These are phyloP conservation scores for Blastomyces gilchristii DNA, from an alignment of 2,329 filamentous ascomycete genomes.

Conservation along the genomic window DNA sequence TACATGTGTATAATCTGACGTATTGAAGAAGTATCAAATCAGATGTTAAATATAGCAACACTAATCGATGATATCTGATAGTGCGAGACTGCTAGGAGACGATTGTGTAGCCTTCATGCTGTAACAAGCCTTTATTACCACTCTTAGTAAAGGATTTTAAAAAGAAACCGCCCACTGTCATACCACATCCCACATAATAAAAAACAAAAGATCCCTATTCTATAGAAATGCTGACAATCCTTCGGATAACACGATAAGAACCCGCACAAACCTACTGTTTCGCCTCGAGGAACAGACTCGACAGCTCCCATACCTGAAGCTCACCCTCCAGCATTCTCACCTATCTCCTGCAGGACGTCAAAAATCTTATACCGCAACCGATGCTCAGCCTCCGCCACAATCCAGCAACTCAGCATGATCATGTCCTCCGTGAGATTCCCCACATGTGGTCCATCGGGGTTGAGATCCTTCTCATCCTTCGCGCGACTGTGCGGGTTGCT, in stretches of 20 bases:
- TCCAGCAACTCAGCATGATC: conserved; percentile 8
- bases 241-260: neutral
- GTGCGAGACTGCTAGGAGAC: too few relatives aligned
- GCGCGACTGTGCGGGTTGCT: neutral
- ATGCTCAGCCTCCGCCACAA: conserved; percentile 6
- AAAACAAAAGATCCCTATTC: neutral
- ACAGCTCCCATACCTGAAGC: neutral
- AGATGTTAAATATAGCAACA: too few relatives aligned
- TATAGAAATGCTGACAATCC: neutral
- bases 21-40: too few relatives aligned
- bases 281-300: neutral
- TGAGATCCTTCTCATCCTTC: conserved; percentile 1
- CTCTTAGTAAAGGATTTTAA: neutral
- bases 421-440: conserved; percentile 8
- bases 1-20: too few relatives aligned
- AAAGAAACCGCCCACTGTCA: neutral
- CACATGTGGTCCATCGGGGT: conserved; percentile 4
- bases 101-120: too few relatives aligned
- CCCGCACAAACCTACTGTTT: neutral
- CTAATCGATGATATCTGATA: too few relatives aligned
- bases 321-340: conserved; percentile 4
- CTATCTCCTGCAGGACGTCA: conserved; percentile 6
- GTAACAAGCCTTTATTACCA: neutral
- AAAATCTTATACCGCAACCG: conserved; percentile 7
- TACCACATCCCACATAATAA: neutral